Evolutionary conservation across 163 green algal genomes (phyloP).

Genomic region (Scenedesmus sp.): DNA sequence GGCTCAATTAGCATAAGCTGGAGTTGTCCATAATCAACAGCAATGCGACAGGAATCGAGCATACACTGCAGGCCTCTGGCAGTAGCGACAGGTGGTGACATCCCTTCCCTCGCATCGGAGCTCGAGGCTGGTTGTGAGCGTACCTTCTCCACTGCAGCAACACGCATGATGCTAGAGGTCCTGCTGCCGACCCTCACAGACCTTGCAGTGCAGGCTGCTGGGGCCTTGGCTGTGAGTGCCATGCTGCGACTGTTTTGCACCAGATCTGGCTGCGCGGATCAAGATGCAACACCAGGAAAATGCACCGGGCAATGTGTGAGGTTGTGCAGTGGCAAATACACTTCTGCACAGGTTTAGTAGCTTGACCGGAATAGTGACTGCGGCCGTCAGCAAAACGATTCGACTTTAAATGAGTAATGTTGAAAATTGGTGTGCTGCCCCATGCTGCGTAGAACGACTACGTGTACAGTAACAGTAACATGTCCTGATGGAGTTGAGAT

Average conservation of each 20-base stretch:
- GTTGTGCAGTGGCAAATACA: background rate
- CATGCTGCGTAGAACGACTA: background rate
- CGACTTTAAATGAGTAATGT: background rate
- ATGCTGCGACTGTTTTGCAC: slow-evolving; percentile 10
- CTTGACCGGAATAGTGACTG: background rate
- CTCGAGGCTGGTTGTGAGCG: no score
- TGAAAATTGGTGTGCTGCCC: background rate
- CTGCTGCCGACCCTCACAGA: slow-evolving; percentile 24
- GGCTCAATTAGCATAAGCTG: no score
- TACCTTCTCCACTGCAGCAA: slow-evolving; percentile 53
- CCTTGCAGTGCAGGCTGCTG: slow-evolving; percentile 33
- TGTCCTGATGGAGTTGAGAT: background rate
- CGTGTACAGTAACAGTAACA: background rate
- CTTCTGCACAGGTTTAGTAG: slow-evolving; percentile 2
- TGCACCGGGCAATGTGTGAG: background rate
- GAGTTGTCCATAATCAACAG: background rate
- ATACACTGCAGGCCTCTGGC: background rate
- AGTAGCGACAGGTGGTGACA: background rate
- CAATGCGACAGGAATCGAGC: background rate
- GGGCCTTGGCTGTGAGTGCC: slow-evolving; percentile 46
- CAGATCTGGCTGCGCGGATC: background rate
- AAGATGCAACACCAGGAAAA: background rate
- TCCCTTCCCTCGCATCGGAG: background rate
- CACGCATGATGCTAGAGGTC: slow-evolving; percentile 13
- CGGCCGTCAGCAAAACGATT: background rate